Evolutionary conservation across 306 rosid genomes (phyloP).

Genomic region (Abrus precatorius): DNA sequence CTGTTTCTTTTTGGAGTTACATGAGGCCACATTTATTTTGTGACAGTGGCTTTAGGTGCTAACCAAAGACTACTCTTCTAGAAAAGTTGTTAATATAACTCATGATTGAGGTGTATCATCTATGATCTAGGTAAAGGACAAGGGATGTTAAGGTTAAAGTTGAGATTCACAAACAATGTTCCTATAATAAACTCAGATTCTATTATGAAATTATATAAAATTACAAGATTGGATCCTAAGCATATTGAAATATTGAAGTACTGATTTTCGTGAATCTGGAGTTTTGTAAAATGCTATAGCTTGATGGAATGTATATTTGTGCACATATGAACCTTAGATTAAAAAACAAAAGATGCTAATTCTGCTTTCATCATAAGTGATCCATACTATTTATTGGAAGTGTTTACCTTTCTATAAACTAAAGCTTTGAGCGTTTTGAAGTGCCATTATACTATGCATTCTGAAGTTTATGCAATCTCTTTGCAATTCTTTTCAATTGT

Average conservation of each 20-base stretch:
- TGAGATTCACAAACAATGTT: conserved; percentile 30
- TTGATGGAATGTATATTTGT: neutral
- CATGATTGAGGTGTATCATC: conserved; percentile 39
- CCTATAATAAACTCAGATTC: conserved; percentile 19
- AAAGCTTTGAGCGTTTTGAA: conserved; percentile 29
- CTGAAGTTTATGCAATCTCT: neutral
- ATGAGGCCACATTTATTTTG: conserved; percentile 39
- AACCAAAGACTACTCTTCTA: conserved; percentile 46
- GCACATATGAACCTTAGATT: neutral
- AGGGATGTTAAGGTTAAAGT: neutral
- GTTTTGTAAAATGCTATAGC: neutral
- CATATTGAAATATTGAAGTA: conserved; percentile 1
- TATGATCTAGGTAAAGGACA: conserved; percentile 34
- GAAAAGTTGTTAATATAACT: conserved; percentile 15
- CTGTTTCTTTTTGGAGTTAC: conserved; percentile 39
- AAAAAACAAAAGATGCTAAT: neutral
- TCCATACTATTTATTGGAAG: neutral
- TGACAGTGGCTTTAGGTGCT: conserved; percentile 44
- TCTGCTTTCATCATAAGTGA: neutral
- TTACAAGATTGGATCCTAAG: neutral
- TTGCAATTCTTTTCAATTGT: neutral
- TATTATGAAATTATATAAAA: conserved; percentile 7
- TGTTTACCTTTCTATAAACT: neutral
- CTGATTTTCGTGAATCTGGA: conserved; percentile 6
- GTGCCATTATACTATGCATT: neutral